Evolutionary conservation across 768 basidiomycete genomes (phyloP).

Genomic region (Lactifluus volemus): DNA sequence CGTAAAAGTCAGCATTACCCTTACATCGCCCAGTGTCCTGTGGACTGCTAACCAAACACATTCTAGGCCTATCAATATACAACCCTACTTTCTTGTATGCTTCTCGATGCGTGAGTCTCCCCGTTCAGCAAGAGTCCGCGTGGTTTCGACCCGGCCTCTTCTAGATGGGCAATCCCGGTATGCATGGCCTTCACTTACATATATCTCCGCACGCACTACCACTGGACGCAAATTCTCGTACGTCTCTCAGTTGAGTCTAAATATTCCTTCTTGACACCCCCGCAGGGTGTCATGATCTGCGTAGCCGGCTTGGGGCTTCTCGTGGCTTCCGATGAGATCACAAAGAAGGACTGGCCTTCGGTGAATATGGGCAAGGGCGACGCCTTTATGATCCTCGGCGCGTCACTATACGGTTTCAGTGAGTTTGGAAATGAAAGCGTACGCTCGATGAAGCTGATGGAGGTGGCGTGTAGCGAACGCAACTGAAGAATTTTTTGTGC

Average conservation of each 20-base stretch:
- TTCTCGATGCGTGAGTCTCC: slow-evolving; percentile 68
- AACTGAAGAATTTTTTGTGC: slow-evolving; percentile 82
- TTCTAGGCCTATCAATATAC: slow-evolving; percentile 75
- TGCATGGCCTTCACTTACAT: slow-evolving; percentile 79
- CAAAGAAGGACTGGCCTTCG: slow-evolving; percentile 66
- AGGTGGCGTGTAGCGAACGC: slow-evolving; percentile 53
- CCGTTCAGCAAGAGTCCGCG: not conserved
- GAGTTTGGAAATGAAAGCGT: slow-evolving; percentile 24
- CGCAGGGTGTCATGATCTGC: slow-evolving; percentile 64
- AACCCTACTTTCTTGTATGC: slow-evolving; percentile 80
- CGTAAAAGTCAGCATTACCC: slow-evolving; percentile 43
- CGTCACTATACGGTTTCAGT: slow-evolving; percentile 84
- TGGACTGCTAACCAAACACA: not conserved
- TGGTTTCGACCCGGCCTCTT: not conserved
- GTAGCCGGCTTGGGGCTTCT: slow-evolving; percentile 70
- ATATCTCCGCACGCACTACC: slow-evolving; percentile 71
- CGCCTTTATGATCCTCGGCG: slow-evolving; percentile 79
- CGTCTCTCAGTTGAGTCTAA: slow-evolving; percentile 21
- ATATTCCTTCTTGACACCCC: not conserved
- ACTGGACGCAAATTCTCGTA: slow-evolving; percentile 77
- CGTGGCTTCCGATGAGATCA: slow-evolving; percentile 69
- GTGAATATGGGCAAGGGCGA: slow-evolving; percentile 66
- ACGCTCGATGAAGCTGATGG: not conserved
- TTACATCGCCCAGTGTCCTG: not conserved
- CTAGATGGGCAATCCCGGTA: slow-evolving; percentile 81